Evolutionary conservation across 176 grass and related monocot species (phyloP).

Genomic region (Thalia dealbata): DNA sequence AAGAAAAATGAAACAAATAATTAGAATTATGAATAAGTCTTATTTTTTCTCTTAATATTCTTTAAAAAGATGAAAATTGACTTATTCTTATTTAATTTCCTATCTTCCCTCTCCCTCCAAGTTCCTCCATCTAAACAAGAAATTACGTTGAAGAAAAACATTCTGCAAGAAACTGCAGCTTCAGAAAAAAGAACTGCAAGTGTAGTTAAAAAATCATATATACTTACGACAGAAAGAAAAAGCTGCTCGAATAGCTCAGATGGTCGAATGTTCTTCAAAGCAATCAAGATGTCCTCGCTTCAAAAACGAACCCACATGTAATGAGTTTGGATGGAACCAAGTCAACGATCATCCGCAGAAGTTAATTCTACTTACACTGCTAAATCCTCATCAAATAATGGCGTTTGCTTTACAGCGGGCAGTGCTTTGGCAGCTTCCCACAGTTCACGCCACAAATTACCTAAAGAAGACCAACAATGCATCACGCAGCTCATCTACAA

Average conservation of each 20-base stretch:
- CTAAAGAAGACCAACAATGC: slow-evolving; percentile 34
- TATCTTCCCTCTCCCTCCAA: no score
- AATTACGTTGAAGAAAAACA: not conserved
- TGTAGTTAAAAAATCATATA: slow-evolving; percentile 16
- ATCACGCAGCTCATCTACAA: not conserved
- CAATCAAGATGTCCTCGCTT: slow-evolving; percentile 77
- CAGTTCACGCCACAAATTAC: slow-evolving; percentile 93
- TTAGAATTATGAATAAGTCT: no score
- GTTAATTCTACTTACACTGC: slow-evolving; percentile 61
- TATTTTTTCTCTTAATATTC: no score
- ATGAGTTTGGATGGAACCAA: not conserved
- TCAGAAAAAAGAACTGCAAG: not conserved
- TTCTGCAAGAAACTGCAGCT: not conserved
- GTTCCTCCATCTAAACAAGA: not conserved
- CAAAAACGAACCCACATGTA: slow-evolving; percentile 23
- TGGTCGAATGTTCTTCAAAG: slow-evolving; percentile 68
- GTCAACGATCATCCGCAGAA: slow-evolving; percentile 3
- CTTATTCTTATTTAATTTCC: no score
- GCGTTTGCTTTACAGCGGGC: slow-evolving; percentile 78
- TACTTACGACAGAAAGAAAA: slow-evolving; percentile 48
- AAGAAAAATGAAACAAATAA: no score
- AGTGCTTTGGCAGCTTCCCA: slow-evolving; percentile 84
- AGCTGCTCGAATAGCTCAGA: slow-evolving; percentile 77
- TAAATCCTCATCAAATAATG: slow-evolving; percentile 97
- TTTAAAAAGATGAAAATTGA: no score